Conservation (phyloP, 129 eudicot species). For the Artemisia tridentata region DNA sequence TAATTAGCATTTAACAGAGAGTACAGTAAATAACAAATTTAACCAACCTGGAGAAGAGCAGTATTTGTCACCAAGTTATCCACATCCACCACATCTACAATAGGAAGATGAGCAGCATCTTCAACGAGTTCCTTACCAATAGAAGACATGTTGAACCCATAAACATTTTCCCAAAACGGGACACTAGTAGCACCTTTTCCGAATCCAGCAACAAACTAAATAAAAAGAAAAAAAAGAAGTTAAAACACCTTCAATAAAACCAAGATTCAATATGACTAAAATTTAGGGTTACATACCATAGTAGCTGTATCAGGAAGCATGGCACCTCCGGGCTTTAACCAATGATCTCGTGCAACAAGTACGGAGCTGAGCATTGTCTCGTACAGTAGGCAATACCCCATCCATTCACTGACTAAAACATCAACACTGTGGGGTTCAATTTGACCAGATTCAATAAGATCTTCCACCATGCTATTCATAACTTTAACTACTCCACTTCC, state of each 20-base stretch:
- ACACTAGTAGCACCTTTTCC: conserved; percentile 86
- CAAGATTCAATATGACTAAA: conserved; percentile 4
- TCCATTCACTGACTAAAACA: conserved; percentile 87
- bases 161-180: conserved; percentile 93
- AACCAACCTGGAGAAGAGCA: conserved; percentile 71
- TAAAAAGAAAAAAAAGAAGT: not conserved
- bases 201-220: conserved; percentile 58
- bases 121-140: conserved; percentile 73
- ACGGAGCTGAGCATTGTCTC: conserved; percentile 94
- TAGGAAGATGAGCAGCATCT: conserved; percentile 80
- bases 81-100: conserved; percentile 74
- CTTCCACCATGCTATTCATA: conserved; percentile 91
- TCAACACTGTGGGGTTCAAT: conserved; percentile 70
- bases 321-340: no score
- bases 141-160: conserved; percentile 85
- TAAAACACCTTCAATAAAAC: not conserved
- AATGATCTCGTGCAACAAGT: conserved; percentile 8
- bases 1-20: not conserved
- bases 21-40: not conserved
- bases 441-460: conserved; percentile 42
- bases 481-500: conserved; percentile 57
- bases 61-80: conserved; percentile 64
- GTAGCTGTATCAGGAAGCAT: conserved; percentile 45
- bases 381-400: conserved; percentile 90
- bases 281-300: conserved; percentile 54